Evolutionary conservation across 371 early-diverging fungal species (phyloP).

Genomic region (Mortierella sp.): DNA sequence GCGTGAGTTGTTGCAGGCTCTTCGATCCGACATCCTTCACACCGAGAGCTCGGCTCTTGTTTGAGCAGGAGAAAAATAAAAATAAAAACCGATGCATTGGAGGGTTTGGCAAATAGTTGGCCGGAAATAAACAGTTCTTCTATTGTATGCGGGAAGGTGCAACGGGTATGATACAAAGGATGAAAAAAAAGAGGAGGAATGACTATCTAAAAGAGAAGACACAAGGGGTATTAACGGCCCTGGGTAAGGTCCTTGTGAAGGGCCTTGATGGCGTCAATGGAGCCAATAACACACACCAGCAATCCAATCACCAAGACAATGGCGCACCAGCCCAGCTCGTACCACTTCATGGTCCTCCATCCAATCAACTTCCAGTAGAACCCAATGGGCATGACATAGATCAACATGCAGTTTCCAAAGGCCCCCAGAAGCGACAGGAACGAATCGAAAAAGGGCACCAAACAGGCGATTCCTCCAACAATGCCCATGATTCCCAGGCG

Average conservation of each 20-base stretch:
- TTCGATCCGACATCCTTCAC: neutral
- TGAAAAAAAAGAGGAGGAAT: neutral
- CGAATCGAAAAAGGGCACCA: conserved; percentile 83
- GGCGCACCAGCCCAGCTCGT: conserved; percentile 73
- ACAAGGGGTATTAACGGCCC: neutral
- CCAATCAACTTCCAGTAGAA: conserved; percentile 83
- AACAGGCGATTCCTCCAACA: conserved; percentile 70
- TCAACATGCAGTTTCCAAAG: conserved; percentile 79
- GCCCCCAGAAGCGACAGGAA: conserved; percentile 88
- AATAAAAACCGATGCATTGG: neutral
- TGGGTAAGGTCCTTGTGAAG: conserved; percentile 32
- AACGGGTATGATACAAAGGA: neutral
- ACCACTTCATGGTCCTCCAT: conserved; percentile 67
- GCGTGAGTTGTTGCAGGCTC: neutral
- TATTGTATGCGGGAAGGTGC: neutral
- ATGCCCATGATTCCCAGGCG: conserved; percentile 67
- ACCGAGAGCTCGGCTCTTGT: neutral
- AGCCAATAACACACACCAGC: conserved; percentile 81
- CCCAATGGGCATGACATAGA: conserved; percentile 86
- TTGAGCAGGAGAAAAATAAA: neutral
- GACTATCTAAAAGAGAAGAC: neutral
- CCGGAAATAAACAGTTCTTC: neutral
- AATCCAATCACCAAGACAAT: conserved; percentile 75
- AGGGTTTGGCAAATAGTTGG: too few species aligned
- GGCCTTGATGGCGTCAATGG: conserved; percentile 75